phyloP scores from a whole-genome alignment of 2,329 filamentous ascomycete genomes.

The Phaeophleospora eucalypticola region DNA sequence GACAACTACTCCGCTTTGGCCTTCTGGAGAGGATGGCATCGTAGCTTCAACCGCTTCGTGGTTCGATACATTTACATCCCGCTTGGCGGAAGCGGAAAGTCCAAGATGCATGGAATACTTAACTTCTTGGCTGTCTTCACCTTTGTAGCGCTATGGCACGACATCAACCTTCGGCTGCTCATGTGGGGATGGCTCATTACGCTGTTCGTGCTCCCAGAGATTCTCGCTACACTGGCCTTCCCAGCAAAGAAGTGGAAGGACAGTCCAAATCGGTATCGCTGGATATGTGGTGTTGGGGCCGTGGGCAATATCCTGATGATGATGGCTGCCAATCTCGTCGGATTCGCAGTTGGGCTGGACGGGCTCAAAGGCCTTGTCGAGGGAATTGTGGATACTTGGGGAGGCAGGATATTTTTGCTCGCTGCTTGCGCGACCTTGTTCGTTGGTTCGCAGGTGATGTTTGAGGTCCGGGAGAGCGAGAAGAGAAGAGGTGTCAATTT shows the following conservation, averaged over 20 bases:
- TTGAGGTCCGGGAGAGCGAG: slow-evolving; percentile 85
- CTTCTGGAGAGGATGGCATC: slow-evolving; percentile 97
- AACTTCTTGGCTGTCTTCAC: slow-evolving; percentile 88
- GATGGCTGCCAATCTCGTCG: slow-evolving; percentile 91
- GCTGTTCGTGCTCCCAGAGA: slow-evolving; percentile 87
- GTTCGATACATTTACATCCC: slow-evolving; percentile 92
- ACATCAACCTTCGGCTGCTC: slow-evolving; percentile 83
- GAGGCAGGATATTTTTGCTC: slow-evolving; percentile 69
- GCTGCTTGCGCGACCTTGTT: slow-evolving; percentile 72
- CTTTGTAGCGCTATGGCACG: slow-evolving; percentile 97
- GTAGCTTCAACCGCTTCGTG: slow-evolving; percentile 90
- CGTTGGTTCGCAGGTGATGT: slow-evolving; percentile 88
- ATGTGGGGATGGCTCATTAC: slow-evolving; percentile 98
- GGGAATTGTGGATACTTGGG: slow-evolving; percentile 71
- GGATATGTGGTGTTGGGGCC: slow-evolving; percentile 74
- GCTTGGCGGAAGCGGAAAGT: slow-evolving; percentile 64
- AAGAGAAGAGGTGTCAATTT: slow-evolving; percentile 73
- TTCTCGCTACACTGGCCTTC: slow-evolving; percentile 67
- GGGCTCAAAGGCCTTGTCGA: slow-evolving; percentile 72
- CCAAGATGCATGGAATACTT: slow-evolving; percentile 57
- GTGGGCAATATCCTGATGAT: slow-evolving; percentile 88
- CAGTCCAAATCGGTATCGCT: slow-evolving; percentile 67
- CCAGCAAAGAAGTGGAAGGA: slow-evolving; percentile 67
- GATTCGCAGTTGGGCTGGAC: slow-evolving; percentile 88
- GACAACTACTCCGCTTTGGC: slow-evolving; percentile 87